A percentile compares a stretch with the other conserved stretches of the same genome.
Evolutionary conservation across 2,329 filamentous ascomycete species (phyloP).

Genomic region (Venturia aucupariae): DNA sequence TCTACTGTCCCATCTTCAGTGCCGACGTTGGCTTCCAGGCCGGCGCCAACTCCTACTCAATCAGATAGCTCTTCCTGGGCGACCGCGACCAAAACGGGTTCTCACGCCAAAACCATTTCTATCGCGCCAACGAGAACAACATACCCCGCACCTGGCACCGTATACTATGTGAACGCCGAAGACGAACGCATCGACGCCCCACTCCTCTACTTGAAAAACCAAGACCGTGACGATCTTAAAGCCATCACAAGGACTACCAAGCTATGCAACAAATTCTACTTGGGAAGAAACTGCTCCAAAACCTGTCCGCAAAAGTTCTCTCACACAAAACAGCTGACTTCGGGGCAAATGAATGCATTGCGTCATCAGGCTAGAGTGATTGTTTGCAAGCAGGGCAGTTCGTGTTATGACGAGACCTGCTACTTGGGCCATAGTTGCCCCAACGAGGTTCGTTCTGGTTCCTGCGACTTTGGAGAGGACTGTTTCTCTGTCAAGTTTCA

Average conservation of each 20-base stretch:
- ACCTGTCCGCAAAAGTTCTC: slow-evolving; percentile 34
- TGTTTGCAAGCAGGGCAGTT: slow-evolving; percentile 27
- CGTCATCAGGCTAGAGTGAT: slow-evolving; percentile 34
- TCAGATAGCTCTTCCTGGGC: slow-evolving; percentile 1
- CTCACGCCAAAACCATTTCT: slow-evolving; percentile 30
- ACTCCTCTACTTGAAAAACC: slow-evolving; percentile 32
- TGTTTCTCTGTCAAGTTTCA: neutral
- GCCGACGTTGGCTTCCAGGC: slow-evolving; percentile 3
- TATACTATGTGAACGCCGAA: slow-evolving; percentile 27
- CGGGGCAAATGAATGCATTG: slow-evolving; percentile 31
- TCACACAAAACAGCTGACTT: slow-evolving; percentile 31
- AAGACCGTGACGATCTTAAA: slow-evolving; percentile 22
- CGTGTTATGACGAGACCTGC: slow-evolving; percentile 34
- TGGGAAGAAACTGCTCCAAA: slow-evolving; percentile 30
- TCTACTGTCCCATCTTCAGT: neutral
- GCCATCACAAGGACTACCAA: slow-evolving; percentile 24
- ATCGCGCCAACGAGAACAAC: slow-evolving; percentile 32
- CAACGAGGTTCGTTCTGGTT: slow-evolving; percentile 22
- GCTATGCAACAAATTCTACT: slow-evolving; percentile 30
- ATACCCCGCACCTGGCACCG: slow-evolving; percentile 18
- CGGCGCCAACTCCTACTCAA: neutral
- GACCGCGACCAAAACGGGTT: slow-evolving; percentile 27
- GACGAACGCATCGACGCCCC: slow-evolving; percentile 34
- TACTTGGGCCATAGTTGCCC: slow-evolving; percentile 24
- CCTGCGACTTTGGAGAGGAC: neutral